phyloP scores from a whole-genome alignment of 2,329 filamentous ascomycete genomes.

The Exophiala sp. region DNA sequence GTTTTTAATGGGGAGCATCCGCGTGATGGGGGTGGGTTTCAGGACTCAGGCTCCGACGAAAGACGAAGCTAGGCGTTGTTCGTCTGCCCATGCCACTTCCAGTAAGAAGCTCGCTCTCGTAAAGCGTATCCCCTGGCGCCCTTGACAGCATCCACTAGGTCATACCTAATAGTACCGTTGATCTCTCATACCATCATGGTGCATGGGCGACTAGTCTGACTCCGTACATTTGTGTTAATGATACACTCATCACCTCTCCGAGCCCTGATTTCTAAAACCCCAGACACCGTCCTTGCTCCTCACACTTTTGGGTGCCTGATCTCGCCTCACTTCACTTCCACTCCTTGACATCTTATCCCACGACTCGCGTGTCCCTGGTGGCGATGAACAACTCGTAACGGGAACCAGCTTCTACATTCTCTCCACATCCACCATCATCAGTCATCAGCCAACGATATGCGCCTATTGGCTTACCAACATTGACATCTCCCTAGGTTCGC shows the following conservation, averaged over 20 bases:
- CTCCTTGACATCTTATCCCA: not conserved
- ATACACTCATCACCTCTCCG: not conserved
- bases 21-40: not conserved
- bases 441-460: constrained; percentile 3
- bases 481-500: constrained; percentile 3
- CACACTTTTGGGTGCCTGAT: not conserved
- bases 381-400: not conserved
- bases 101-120: not conserved
- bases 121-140: not conserved
- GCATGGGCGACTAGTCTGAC: too few species aligned
- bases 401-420: not conserved
- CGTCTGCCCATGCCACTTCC: too few species aligned
- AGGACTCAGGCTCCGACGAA: constrained; percentile 3
- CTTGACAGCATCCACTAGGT: not conserved
- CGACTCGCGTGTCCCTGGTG: not conserved
- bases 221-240: not conserved
- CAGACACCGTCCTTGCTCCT: not conserved
- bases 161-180: too few species aligned
- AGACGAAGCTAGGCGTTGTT: not conserved
- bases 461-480: constrained; percentile 10
- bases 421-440: not conserved
- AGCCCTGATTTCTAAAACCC: constrained; percentile 1
- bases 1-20: too few species aligned
- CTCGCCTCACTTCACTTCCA: not conserved
- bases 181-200: too few species aligned